Evolutionary conservation across 768 basidiomycete species (phyloP), one percentile per base, ranked within the genome.

Genomic region (Lactarius trivialis): DNA sequence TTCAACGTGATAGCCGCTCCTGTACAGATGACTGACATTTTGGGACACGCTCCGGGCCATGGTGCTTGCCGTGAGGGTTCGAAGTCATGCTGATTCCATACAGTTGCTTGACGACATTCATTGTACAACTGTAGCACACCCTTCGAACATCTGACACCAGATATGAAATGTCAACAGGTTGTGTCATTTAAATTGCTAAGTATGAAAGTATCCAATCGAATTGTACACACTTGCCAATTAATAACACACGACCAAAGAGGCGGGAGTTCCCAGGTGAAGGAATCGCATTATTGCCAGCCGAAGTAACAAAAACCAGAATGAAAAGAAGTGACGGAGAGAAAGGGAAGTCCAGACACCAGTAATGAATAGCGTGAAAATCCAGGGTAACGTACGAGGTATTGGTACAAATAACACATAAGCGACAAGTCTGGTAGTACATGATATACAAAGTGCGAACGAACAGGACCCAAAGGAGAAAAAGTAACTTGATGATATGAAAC

Each of bases 341-440:
- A 50, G 49, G 11, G 28, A 21, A 28, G 28, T 49, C 61, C 52
- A 39, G 52, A 33, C 19, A 45, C 37, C 30, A 32, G 50, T 19
- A 39, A 51, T 53, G 50, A 52, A 64, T 64, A 64, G 63, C 55
- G 60, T 60, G 58, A 64, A 60, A 43, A 59, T 63, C 63, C 58
- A 19, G 58, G 63, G 63, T 64, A 64, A 64, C 58, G 63, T 64
- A 64, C 45, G 62, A 39, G 54, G 63, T 64, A 64, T 64, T 60
- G 48, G 58, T 64, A 64, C 63, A 64, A 51, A 55, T 60, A 60
- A 60, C 53, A 60, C 63, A 64, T 55, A 59, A 56, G 43, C 39
- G 63, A 58, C 52, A 55, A 26, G 36, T 55, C 37, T 64, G 58
- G 45, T 64, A 17, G 63, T 64, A 64, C 63, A 60, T 64, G 58